phyloP scores from a whole-genome alignment of 1,284 basidiomycete genomes.

The Inonotus hispidus region DNA sequence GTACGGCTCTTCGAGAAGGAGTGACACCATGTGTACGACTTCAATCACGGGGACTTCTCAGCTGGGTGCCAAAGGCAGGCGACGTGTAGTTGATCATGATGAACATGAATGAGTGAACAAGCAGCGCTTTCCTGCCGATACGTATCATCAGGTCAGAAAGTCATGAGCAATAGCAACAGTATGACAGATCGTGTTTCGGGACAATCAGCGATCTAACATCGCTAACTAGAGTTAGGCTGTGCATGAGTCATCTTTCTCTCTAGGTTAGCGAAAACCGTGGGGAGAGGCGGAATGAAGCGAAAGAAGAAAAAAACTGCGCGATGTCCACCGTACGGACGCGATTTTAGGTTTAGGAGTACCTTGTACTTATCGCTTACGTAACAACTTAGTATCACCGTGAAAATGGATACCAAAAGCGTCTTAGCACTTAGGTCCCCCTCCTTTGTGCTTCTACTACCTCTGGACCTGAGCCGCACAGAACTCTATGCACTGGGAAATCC shows the following conservation, averaged over 20 bases:
- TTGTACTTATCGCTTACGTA: slow-evolving; percentile 4
- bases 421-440: neutral
- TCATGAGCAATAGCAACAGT: neutral
- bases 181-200: neutral
- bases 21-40: neutral
- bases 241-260: neutral
- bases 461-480: slow-evolving; percentile 6
- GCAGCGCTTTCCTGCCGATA: neutral
- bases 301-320: neutral
- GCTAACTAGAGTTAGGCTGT: neutral
- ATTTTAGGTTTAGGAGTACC: neutral
- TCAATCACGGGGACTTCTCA: slow-evolving; percentile 2
- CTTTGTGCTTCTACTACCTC: too few relatives aligned
- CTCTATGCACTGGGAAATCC: neutral
- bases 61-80: neutral
- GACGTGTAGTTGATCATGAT: slow-evolving; percentile 3
- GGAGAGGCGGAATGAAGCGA: neutral
- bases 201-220: neutral
- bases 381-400: too few relatives aligned
- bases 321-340: neutral
- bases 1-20: neutral
- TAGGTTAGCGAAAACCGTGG: slow-evolving; percentile 2
- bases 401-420: neutral
- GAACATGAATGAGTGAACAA: neutral
- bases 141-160: neutral